Evolutionary conservation across 2,329 filamentous ascomycete species (phyloP).

Genomic region (Paecilomyces formosus): DNA sequence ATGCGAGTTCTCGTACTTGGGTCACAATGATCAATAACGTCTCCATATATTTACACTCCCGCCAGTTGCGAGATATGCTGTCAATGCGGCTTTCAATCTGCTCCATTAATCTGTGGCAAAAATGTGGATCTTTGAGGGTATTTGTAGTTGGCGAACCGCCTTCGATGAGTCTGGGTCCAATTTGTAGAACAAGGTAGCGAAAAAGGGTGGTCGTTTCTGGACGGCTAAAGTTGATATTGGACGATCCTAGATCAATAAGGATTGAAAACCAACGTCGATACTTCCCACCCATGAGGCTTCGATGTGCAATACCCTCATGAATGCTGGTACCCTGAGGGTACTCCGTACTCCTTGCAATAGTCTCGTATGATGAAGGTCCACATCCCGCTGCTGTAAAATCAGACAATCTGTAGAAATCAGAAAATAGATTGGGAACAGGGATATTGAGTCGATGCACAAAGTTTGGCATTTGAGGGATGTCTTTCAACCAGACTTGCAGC

Average conservation of each 20-base stretch:
- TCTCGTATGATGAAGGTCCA: slow-evolving; percentile 44
- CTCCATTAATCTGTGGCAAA: slow-evolving; percentile 43
- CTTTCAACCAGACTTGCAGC: slow-evolving; percentile 32
- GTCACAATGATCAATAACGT: slow-evolving; percentile 46
- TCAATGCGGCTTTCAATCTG: slow-evolving; percentile 43
- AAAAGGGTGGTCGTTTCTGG: slow-evolving; percentile 47
- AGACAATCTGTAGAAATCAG: slow-evolving; percentile 14
- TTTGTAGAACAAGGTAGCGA: slow-evolving; percentile 46
- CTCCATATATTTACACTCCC: slow-evolving; percentile 53
- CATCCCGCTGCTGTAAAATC: slow-evolving; percentile 21
- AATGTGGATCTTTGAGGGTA: slow-evolving; percentile 42
- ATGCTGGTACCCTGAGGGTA: slow-evolving; percentile 41
- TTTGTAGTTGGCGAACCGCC: slow-evolving; percentile 43
- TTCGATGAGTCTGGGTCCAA: slow-evolving; percentile 39
- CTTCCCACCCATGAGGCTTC: slow-evolving; percentile 38
- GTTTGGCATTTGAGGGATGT: slow-evolving; percentile 21
- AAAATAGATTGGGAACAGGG: slow-evolving; percentile 33
- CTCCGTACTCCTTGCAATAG: slow-evolving; percentile 38
- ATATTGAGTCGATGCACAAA: slow-evolving; percentile 42
- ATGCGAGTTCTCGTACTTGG: slow-evolving; percentile 26
- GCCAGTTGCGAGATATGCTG: slow-evolving; percentile 48
- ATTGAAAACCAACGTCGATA: slow-evolving; percentile 42
- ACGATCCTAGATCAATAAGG: slow-evolving; percentile 43
- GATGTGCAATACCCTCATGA: slow-evolving; percentile 44
- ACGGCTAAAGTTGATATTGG: slow-evolving; percentile 52